Evolutionary conservation across 2,329 filamentous ascomycete genomes (phyloP).

Genomic region (Botrytis fragariae): DNA sequence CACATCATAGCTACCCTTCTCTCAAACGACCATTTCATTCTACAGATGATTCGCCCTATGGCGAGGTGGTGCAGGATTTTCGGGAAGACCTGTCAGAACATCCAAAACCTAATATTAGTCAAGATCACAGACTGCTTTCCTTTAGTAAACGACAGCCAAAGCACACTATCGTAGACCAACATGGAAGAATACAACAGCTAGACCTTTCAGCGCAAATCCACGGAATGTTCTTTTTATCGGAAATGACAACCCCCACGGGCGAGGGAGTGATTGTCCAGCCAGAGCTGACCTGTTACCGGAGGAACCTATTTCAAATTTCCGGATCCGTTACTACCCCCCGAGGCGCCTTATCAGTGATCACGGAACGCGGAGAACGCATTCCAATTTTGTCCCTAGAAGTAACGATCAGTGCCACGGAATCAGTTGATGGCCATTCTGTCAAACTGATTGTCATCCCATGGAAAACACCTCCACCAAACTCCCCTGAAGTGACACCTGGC

Average conservation of each 20-base stretch:
- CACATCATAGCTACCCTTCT: constrained; percentile 38
- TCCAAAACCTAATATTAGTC: constrained; percentile 36
- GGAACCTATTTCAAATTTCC: constrained; percentile 94
- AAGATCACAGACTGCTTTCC: constrained; percentile 39
- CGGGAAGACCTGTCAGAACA: constrained; percentile 36
- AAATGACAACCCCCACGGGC: constrained; percentile 47
- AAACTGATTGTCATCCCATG: constrained; percentile 96
- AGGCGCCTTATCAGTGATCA: constrained; percentile 74
- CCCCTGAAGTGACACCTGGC: constrained; percentile 61
- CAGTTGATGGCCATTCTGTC: constrained; percentile 86
- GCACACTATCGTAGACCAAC: constrained; percentile 48
- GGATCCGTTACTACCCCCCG: constrained; percentile 81
- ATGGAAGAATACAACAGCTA: constrained; percentile 48
- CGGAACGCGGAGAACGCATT: constrained; percentile 79
- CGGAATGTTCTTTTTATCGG: constrained; percentile 86
- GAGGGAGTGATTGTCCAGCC: constrained; percentile 59
- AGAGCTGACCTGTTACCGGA: constrained; percentile 91
- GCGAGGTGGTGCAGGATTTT: constrained; percentile 33
- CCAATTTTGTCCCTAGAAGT: constrained; percentile 82
- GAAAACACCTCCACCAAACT: constrained; percentile 88
- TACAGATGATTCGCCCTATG: constrained; percentile 34
- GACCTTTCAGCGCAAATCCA: constrained; percentile 68
- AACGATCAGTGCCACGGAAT: constrained; percentile 88
- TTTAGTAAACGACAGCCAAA: constrained; percentile 41
- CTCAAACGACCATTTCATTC: constrained; percentile 37